Evolutionary conservation across 148 eudicot genomes (phyloP), one percentile per base, ranked within the genome.

Genomic region (Chenopodium berlandieri): DNA sequence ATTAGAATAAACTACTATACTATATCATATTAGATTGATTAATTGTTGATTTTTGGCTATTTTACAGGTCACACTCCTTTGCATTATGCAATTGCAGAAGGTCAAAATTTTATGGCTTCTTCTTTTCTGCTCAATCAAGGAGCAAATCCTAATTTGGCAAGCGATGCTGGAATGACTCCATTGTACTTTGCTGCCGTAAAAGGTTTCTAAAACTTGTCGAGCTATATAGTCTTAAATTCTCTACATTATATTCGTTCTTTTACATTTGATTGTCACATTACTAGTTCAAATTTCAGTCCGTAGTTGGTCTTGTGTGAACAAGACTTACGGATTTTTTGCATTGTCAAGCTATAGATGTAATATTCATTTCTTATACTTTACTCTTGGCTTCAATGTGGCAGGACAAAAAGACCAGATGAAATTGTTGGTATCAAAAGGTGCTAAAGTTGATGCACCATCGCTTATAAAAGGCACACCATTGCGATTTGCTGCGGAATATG

Each of bases 61-160:
- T 79, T 40, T 71, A 23, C 75, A 79, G 82, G 82, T 10, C n/a
- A 54, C 25, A 79, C 82, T 54, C 82, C 82, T 22, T 58, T 79
- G 37, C 32, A 56, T 60, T n/a, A 11, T 23, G 58, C 77, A 23
- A 8, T 54, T 72, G 13, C 44, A 37, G 69, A 56, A 30, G 82
- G 54, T 23, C 58, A 80, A 46, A 71, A 56, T 72, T 25, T 1
- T 30, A 80, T 40, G 44, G 44, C 44, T 40, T 40, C 52, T 32
- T n/a, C 76, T 58, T 80, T 58, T 80, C 76, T 80, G 17, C 56
- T 80, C 7, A 76, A 80, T 27, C 82, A 80, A 2, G 70, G 56
- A 9, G 82, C 82, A 58, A 14, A 80, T 54, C 71, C 77, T 37
- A 80, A 58, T 58, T 63, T 72, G 27, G 16, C 34, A 1, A 58